phyloP scores from a whole-genome alignment of 2,329 filamentous ascomycete species.

The Botrytis porri region DNA sequence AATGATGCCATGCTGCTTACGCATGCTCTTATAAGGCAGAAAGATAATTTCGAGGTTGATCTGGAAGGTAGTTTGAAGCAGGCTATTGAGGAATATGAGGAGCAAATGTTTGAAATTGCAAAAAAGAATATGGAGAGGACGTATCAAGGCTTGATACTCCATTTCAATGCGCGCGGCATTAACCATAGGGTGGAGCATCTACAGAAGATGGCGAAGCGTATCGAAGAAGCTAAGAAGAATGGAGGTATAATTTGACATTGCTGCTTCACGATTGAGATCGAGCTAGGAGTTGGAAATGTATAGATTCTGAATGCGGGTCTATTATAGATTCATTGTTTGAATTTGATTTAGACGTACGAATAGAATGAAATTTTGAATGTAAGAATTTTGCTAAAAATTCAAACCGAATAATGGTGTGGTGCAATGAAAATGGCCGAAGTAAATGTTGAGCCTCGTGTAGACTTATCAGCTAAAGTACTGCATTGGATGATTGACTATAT shows the following conservation, averaged over 20 bases:
- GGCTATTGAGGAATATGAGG: conserved; percentile 28
- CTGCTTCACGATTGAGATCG: background rate
- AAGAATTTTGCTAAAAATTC: no score
- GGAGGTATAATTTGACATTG: background rate
- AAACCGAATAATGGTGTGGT: background rate
- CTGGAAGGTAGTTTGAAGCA: conserved; percentile 15
- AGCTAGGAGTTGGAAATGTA: background rate
- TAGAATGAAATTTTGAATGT: background rate
- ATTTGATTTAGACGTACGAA: background rate
- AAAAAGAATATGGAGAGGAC: conserved; percentile 28
- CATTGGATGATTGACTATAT: background rate
- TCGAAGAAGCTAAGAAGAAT: background rate
- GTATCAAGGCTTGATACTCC: conserved; percentile 22
- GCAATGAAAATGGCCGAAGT: background rate
- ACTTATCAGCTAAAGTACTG: background rate
- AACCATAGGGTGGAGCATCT: conserved; percentile 5
- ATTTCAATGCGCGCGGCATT: conserved; percentile 28
- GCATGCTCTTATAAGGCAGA: conserved; percentile 33
- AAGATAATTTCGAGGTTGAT: conserved; percentile 20
- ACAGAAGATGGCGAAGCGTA: background rate
- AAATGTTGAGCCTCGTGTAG: background rate
- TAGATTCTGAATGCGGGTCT: no score
- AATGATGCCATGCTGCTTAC: conserved; percentile 45
- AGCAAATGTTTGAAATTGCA: conserved; percentile 27
- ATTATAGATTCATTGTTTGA: background rate